Base-by-base conservation (phyloP, 192 early-diverging fungal genomes). In the Entophlyctis helioformis region DNA sequence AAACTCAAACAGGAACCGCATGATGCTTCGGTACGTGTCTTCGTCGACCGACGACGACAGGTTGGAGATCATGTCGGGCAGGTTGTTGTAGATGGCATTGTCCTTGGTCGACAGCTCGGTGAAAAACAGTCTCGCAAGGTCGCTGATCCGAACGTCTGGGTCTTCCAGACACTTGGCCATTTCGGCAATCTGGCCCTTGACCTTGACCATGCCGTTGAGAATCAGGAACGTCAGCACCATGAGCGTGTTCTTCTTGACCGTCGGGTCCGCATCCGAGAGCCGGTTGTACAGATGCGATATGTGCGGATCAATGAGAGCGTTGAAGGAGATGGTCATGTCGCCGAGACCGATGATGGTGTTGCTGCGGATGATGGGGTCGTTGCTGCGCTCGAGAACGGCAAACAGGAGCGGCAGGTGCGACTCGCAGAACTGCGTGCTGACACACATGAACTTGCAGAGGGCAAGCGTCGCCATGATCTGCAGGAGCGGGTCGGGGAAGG, bases 141-240 rank as follows among this genome's bases (percentile, higher is more conserved):
- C 91, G 27, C 83, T 82, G 33, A 99, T 91, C 1, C 91, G 75
- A 33, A 60, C 59, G 56, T 96, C 92, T 19, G 72, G 68, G 47
- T 68, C 66, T 51, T 90, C 89, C 6, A 97, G 67, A 39, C 91
- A 97, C 56, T 94, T 97, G 1, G 94, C 94, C 86, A 99, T 96
- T 60, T 96, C 92, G 53, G 86, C 85, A 36, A 98, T 71, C 53
- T 99, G 92, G 9, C 94, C 96, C 60, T 96, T 99, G 29, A 94
- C 93, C 56, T 99, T 99, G 59, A 99, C 82, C 92, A 96, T 96
- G 20, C 94, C 94, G 59, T 99, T 99, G 36, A 99, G 68, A 35
- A 97, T 90, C 63, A 99, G 64, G 56, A 95, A 91, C 0, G 94
- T 94, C 33, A 99, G 60, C 11, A 99, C 96, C 96, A 99, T 99